Conservation (phyloP, 2,329 filamentous ascomycete genomes). For the Ophiostoma himal-ulmi region DNA sequence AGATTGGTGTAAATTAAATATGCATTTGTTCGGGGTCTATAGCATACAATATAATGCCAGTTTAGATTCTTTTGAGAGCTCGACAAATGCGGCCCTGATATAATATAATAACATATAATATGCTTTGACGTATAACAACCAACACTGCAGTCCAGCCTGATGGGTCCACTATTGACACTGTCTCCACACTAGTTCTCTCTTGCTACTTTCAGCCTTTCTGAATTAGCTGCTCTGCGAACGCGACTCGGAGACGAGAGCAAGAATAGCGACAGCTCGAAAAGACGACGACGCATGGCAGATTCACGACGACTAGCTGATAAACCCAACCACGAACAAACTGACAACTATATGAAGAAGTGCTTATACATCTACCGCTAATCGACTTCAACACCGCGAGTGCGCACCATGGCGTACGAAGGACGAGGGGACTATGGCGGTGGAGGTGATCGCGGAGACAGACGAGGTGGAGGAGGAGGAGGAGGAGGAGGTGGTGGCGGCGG, state of each 20-base stretch:
- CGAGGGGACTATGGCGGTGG: conserved; percentile 25
- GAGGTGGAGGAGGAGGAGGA: conserved; percentile 18
- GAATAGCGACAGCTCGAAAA: not conserved
- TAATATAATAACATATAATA: too few species aligned
- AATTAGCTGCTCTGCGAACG: not conserved
- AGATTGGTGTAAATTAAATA: too few species aligned
- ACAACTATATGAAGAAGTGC: not conserved
- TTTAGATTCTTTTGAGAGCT: not conserved
- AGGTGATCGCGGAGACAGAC: conserved; percentile 19
- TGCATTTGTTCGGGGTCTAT: too few species aligned
- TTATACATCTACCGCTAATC: not conserved
- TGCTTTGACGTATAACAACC: not conserved
- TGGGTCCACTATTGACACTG: not conserved
- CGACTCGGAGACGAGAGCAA: not conserved
- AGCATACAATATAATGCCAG: too few species aligned
- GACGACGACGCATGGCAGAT: not conserved
- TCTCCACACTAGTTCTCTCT: conserved; percentile 2
- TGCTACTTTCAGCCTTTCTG: not conserved
- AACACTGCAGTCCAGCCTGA: not conserved
- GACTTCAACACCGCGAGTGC: conserved; percentile 16
- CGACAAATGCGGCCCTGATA: not conserved
- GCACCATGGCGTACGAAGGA: conserved; percentile 28
- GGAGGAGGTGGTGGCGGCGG: conserved; percentile 15
- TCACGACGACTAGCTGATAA: not conserved
- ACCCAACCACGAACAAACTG: not conserved